Evolutionary conservation across 148 eudicot genomes (phyloP), one percentile per base, ranked within the genome.

Genomic region (Vaccinium vitisidaea): DNA sequence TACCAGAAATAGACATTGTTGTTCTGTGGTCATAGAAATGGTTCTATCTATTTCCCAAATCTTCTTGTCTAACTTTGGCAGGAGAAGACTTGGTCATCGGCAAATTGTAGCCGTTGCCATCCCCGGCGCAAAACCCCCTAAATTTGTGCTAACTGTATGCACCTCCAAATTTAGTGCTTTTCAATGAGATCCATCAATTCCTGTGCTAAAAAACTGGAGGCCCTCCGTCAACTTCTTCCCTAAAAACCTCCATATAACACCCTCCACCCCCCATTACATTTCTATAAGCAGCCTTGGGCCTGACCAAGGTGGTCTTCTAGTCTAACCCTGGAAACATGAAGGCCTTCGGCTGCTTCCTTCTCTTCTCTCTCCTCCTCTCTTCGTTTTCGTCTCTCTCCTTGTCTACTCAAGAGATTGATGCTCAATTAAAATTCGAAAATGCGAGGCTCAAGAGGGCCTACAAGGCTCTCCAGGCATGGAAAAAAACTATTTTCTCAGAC

Each of bases 221-320:
- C 13, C 32, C 80, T 50, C 54, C 27, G 59, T 77, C 80, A 77
- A 52, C 59, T 49, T 59, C 80, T 77, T 50, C 54, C 80, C 74
- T 27, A 10, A 53, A 12, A 76, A 23, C 54, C 39, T 77, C 80
- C 80, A 52, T 77, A 77, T 77, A 49, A 49, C 80, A 23, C 58
- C 58, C 80, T 23, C 52, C 12, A 10, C 27, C 59, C 56, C 80
- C 80, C 52, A 12, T 25, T 76, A 4, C 8, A 49, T 36, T 50
- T 53, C 80, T 76, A 77, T 77, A 77, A 77, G 80, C 80, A 77
- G 80, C 80, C 80, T 77, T 77, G 58, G 80, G 80, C 80, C 80
- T 12, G 74, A 23, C 58, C 80, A 77, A 77, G 80, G 82, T 36
- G 36, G 46, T 77, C 14, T 11, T 39, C 67, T 54, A 55, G 14